phyloP scores from a whole-genome alignment of 257 asterid genomes.

The Solanum chiquidenum region DNA sequence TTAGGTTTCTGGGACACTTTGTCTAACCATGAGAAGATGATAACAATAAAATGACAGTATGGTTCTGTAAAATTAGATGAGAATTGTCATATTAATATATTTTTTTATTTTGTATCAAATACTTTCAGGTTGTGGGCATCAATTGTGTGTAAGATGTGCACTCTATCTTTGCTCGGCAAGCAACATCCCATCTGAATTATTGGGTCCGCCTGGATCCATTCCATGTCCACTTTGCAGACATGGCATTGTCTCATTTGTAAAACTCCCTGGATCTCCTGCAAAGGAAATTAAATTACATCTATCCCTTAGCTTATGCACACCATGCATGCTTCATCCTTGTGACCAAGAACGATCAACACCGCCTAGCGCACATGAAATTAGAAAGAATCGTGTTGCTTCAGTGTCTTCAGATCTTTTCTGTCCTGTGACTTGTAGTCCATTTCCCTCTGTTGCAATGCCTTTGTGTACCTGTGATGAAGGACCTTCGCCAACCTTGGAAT shows the following conservation, averaged over 20 bases:
- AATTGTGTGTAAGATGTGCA: constrained; percentile 87
- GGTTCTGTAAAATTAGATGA: background rate
- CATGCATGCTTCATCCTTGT: constrained; percentile 82
- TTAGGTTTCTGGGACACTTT: background rate
- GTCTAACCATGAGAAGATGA: background rate
- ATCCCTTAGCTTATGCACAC: constrained; percentile 77
- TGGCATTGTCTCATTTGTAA: constrained; percentile 50
- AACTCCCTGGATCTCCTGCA: constrained; percentile 54
- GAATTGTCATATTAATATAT: background rate
- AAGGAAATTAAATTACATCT: constrained; percentile 53
- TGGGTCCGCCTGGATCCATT: constrained; percentile 66
- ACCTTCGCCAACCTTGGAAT: constrained; percentile 52
- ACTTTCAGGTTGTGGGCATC: constrained; percentile 76
- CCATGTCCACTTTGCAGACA: constrained; percentile 93
- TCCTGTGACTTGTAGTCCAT: constrained; percentile 89
- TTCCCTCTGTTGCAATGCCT: constrained; percentile 81
- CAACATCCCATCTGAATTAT: constrained; percentile 55
- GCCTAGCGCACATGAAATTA: constrained; percentile 41
- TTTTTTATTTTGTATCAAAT: background rate
- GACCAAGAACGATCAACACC: constrained; percentile 53
- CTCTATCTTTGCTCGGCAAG: constrained; percentile 92
- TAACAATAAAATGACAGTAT: background rate
- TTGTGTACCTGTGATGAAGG: constrained; percentile 81
- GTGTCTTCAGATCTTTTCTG: constrained; percentile 63
- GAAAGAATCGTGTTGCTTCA: constrained; percentile 69